Evolutionary conservation across 192 early-diverging fungal genomes (phyloP), one percentile per base, ranked within the genome.

Genomic region (Umbelopsis sp.): DNA sequence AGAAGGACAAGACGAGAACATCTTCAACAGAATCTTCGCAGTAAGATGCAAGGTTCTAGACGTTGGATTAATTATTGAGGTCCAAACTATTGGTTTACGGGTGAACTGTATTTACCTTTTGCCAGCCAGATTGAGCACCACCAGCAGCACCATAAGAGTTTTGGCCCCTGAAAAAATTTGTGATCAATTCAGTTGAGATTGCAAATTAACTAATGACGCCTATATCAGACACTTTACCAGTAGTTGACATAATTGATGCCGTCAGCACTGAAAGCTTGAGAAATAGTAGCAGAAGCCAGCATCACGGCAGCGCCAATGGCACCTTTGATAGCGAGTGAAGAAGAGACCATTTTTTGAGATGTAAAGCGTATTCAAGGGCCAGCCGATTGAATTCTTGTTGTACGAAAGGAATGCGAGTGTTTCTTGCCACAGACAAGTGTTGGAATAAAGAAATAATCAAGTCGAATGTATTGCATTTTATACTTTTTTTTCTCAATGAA

Each of bases 1-100:
- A 49, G 37, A 69, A 69, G 49, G 48, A 46, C 49, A 69, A 30
- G n/a, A 66, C 65, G n/a, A 66, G 65, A 3, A 66, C 20, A 4
- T 66, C 65, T 48, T 66, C 65, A 12, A 48, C 46, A 15, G 65
- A 66, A 16, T 66, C 68, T 52, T 53, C n/a, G 18, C 51, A 49
- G 27, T 61, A 61, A 1, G 55, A 13, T 35, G 55, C 55, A 25
- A 61, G 27, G 27, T 61, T 61, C 55, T 49, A 21, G 18, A 48
- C 12, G 5, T 49, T 16, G 48, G 4, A 49, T 49, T 49, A 49
- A 20, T 3, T 20, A 16, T 20, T 49, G 15, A 16, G 15, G 9
- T 49, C 48, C 48, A 49, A 20, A 49, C 15, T 16, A 49, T 49
- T 16, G 15, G 4, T 21, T 20, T 13, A 18, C 20, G 3, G 48